Evolutionary conservation across 2,329 filamentous ascomycete species (phyloP).

Genomic region (Trichoderma semiorbis): DNA sequence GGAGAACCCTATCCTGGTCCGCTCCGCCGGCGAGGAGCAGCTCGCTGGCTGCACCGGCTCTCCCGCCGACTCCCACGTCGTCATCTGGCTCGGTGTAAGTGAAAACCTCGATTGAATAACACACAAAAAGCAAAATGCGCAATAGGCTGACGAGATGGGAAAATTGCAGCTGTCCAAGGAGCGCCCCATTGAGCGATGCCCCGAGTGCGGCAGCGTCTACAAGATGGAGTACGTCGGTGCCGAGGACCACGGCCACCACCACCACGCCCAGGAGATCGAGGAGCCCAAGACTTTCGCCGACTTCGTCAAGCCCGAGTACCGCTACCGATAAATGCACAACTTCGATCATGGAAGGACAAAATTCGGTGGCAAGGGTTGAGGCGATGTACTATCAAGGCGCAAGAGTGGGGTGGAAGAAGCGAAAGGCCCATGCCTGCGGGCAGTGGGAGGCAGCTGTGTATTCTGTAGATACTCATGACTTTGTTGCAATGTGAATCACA

Average conservation of each 20-base stretch:
- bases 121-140: not conserved
- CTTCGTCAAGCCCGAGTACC: slow-evolving; percentile 93
- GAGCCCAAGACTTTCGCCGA: slow-evolving; percentile 97
- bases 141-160: not conserved
- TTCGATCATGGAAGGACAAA: slow-evolving; percentile 11
- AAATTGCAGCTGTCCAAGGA: slow-evolving; percentile 69
- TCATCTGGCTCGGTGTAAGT: slow-evolving; percentile 86
- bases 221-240: slow-evolving; percentile 97
- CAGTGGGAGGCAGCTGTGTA: slow-evolving; percentile 22
- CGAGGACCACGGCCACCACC: slow-evolving; percentile 64
- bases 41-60: slow-evolving; percentile 93
- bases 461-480: slow-evolving; percentile 43
- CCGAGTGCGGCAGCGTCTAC: slow-evolving; percentile 93
- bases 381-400: slow-evolving; percentile 25
- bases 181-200: slow-evolving; percentile 90
- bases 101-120: not conserved
- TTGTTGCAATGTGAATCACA: slow-evolving; percentile 35
- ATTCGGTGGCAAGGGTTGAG: not conserved
- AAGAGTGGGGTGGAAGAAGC: slow-evolving; percentile 19
- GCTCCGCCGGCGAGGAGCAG: slow-evolving; percentile 92
- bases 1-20: slow-evolving; percentile 84
- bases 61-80: slow-evolving; percentile 87
- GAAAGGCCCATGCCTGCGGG: slow-evolving; percentile 22
- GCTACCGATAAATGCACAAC: slow-evolving; percentile 53
- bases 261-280: slow-evolving; percentile 57